These are phyloP conservation scores for Melastoma malabathricum DNA, from an alignment of 345 rosid genomes.

Conservation along the genomic window DNA sequence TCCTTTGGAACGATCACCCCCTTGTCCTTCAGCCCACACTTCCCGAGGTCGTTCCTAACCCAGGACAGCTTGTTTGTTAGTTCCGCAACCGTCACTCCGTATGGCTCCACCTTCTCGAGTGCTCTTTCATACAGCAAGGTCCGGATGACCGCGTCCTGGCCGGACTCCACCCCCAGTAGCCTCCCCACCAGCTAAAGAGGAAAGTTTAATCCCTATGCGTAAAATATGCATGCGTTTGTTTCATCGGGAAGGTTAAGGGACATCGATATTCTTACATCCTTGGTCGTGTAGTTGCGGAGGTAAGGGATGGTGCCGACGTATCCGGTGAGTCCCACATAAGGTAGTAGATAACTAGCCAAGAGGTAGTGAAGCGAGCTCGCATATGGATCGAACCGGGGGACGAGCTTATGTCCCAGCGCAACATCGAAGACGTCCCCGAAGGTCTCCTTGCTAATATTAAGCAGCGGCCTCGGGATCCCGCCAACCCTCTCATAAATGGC, in stretches of 20 bases:
- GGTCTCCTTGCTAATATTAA: slow-evolving; percentile 28
- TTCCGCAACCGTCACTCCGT: slow-evolving; percentile 32
- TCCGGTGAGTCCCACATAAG: slow-evolving; percentile 58
- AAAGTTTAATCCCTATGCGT: background rate
- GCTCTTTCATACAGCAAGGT: slow-evolving; percentile 10
- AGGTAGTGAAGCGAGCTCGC: slow-evolving; percentile 33
- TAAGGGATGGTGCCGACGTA: slow-evolving; percentile 55
- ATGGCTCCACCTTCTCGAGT: slow-evolving; percentile 21
- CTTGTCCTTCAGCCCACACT: slow-evolving; percentile 38
- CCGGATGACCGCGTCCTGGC: slow-evolving; percentile 21
- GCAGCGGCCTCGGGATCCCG: slow-evolving; percentile 42
- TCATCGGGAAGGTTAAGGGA: too few relatives aligned
- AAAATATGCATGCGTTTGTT: fast-evolving
- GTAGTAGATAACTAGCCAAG: slow-evolving; percentile 42
- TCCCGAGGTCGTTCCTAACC: slow-evolving; percentile 32
- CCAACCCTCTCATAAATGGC: slow-evolving; percentile 33
- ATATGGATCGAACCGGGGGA: slow-evolving; percentile 62
- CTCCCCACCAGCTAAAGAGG: slow-evolving; percentile 13
- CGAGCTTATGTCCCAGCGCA: slow-evolving; percentile 31
- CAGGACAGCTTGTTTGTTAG: slow-evolving; percentile 25
- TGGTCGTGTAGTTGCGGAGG: slow-evolving; percentile 20
- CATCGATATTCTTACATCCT: slow-evolving; percentile 20
- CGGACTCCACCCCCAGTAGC: slow-evolving; percentile 14
- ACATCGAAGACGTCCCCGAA: slow-evolving; percentile 33
- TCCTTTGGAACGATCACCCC: slow-evolving; percentile 27